Evolutionary conservation across 2,329 filamentous ascomycete genomes (phyloP).

Genomic region (Fulvia fulva): DNA sequence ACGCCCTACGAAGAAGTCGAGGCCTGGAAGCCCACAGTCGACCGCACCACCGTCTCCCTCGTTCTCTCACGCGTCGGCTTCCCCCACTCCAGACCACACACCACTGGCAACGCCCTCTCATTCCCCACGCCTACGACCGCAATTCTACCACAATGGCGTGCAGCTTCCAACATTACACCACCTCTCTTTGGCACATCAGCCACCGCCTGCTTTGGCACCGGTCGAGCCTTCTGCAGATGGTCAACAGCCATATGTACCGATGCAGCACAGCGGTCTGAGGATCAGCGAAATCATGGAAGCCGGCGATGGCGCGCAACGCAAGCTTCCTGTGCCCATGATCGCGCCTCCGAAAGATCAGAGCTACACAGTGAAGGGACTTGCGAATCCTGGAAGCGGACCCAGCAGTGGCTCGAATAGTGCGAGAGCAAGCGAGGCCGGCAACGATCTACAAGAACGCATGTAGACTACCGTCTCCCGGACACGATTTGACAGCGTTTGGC

Average conservation of each 20-base stretch:
- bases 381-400: slow-evolving; percentile 61
- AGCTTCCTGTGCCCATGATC: slow-evolving; percentile 86
- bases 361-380: slow-evolving; percentile 66
- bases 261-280: slow-evolving; percentile 63
- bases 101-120: slow-evolving; percentile 95
- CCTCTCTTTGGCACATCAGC: slow-evolving; percentile 58
- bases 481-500: slow-evolving; percentile 1
- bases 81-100: slow-evolving; percentile 95
- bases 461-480: background rate
- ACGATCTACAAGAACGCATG: slow-evolving; percentile 30
- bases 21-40: slow-evolving; percentile 90
- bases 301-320: slow-evolving; percentile 80
- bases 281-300: slow-evolving; percentile 91
- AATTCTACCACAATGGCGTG: slow-evolving; percentile 61
- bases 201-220: slow-evolving; percentile 60
- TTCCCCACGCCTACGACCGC: slow-evolving; percentile 82
- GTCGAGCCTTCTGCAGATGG: slow-evolving; percentile 65
- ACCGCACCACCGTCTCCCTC: slow-evolving; percentile 94
- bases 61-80: slow-evolving; percentile 92
- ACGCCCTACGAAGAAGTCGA: slow-evolving; percentile 77
- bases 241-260: slow-evolving; percentile 56
- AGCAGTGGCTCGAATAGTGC: slow-evolving; percentile 55
- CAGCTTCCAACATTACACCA: slow-evolving; percentile 85
- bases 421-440: slow-evolving; percentile 31
- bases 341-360: slow-evolving; percentile 43